Base-by-base conservation (phyloP, 805 yeast genomes). In the Metschnikowia arizonensis region DNA sequence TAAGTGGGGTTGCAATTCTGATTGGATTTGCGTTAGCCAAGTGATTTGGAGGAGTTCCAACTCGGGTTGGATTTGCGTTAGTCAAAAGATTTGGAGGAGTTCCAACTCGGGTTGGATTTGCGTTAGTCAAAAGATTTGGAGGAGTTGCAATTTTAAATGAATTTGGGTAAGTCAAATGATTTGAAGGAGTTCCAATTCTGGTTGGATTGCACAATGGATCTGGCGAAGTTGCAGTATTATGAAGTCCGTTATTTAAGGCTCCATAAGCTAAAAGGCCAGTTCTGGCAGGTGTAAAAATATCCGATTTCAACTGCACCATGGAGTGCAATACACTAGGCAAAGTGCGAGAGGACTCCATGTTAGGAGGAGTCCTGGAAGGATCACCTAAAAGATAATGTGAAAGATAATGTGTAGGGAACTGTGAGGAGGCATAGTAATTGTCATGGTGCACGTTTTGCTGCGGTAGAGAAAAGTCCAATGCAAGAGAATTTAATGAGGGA, bases 401-500 rank as follows among this genome's bases (percentile, higher is more conserved):
- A 14, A 33, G 19, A 25, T 26, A 15, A n/a, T 26, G 40, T n/a
- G 32, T n/a, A 9, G 33, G 18, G 25, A 28, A 37, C 2, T 28
- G 31, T n/a, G 40, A 28, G 33, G 40, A 28, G 33, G 32, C 18
- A 38, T 25, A 21, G 45, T 19, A 25, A 30, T 19, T 30, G 23
- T 25, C 26, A 35, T 28, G 24, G 32, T 11, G 24, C 21, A 19
- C 35, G 28, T 21, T 40, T 12, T 46, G 47, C 21, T 30, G 47
- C 45, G 53, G 59, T 28, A 53, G 50, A 7, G 66, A 66, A 47
- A 66, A 54, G 36, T 68, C 69, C 58, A 68, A 61, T 42, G 57
- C 55, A 35, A 67, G 64, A 35, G 66, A 57, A 44, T 60, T 65
- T 41, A 68, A 66, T 18, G 70, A 59, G 18, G 73, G 74, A 24